Base-by-base conservation (phyloP, 2,329 filamentous ascomycete species). In the Ophiocordyceps camponoti-floridani region DNA sequence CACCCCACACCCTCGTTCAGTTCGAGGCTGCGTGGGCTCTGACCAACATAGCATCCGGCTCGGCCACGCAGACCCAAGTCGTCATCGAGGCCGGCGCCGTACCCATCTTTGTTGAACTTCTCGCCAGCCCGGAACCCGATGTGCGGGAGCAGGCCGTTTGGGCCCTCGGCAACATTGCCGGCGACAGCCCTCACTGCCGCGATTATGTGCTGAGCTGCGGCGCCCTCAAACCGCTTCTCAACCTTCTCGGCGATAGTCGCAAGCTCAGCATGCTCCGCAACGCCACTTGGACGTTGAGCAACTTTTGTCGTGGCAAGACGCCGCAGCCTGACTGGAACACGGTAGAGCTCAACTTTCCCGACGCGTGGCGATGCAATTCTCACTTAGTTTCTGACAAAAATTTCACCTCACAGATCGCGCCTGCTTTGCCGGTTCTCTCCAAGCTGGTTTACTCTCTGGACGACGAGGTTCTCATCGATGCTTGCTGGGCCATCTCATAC, bases 251-350 rank as follows among this genome's bases (percentile, higher is more conserved):
- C 45, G 91, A 98, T 64, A 95, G 91, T 70, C 87, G 91, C 58
- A 98, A 98, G 74, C 72, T 98, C 47, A 96, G 88, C 75, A 98
- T 98, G 91, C 80, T 98, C 44, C 78, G 91, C 54, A 98, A 98
- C 62, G 91, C 91, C 33, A 98, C 91, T 23, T 98, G 91, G 91
- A 98, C 91, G 41, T 71, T 98, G 46, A 96, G 91, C 75, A 98
- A 98, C 73, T 98, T 98, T 70, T 98, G 91, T 71, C 86, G 91
- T 72, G 91, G 91, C 67, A 98, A 98, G 77, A 95, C 89, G 9
- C 91, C 91, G 44, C 91, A 98, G 69, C 91, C 91, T 42, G 91
- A 98, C 62, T 98, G 91, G 91, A 78, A 79, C 59, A 95, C 86
- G 35, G 87, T 94, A 73, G 66, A 85, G 11, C 3, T 19, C 41